These are phyloP conservation scores for Sclerotinia nivalis DNA, from an alignment of 2,329 filamentous ascomycete genomes.

Conservation along the genomic window DNA sequence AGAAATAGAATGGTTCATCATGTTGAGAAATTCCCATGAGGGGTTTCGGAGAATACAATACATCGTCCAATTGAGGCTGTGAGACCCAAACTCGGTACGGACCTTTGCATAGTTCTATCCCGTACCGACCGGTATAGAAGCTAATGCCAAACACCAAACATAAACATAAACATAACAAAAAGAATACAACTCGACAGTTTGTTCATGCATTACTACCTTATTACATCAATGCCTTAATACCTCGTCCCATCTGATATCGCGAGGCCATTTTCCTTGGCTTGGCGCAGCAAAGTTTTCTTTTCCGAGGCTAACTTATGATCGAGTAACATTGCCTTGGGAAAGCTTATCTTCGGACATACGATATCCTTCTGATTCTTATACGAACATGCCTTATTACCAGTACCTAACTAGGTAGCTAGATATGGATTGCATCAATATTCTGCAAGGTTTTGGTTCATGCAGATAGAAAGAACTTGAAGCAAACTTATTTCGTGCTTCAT, in stretches of 20 bases:
- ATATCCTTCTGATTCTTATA: background rate
- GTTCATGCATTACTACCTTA: conserved; percentile 1
- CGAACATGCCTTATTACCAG: background rate
- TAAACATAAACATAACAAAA: background rate
- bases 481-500: background rate
- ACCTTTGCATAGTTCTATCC: conserved; percentile 11
- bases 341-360: background rate
- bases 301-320: background rate
- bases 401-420: background rate
- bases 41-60: conserved; percentile 10
- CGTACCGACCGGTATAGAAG: too few species aligned
- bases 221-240: background rate
- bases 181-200: background rate
- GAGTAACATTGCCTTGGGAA: background rate
- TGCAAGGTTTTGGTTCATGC: conserved; percentile 3
- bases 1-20: background rate
- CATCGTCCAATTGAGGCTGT: background rate
- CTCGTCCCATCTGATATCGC: background rate
- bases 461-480: background rate
- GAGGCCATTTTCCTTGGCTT: background rate
- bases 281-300: background rate
- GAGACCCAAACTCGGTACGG: conserved; percentile 2
- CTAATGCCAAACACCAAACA: background rate
- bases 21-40: background rate
- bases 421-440: background rate